Evolutionary conservation across 1,284 basidiomycete genomes (phyloP), one percentile per base, ranked within the genome.

Genomic region (Amylostereum chailletii): DNA sequence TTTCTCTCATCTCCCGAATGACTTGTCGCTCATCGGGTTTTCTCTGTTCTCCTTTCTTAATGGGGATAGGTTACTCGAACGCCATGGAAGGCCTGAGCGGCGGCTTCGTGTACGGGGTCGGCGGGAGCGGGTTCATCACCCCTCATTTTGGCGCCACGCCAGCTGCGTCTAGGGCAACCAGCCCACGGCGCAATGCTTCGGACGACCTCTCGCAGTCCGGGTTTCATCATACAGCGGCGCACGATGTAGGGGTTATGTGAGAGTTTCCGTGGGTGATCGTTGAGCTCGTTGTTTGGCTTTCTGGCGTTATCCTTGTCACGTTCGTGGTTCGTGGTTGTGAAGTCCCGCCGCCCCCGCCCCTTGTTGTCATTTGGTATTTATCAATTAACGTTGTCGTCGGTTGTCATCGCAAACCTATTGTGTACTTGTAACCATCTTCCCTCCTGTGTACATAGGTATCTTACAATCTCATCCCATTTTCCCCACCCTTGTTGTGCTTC

Each of bases 31-130:
- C 52, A 46, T 44, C 31, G 31, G 50, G 54, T 45, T 40, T 31
- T 42, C 37, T 38, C 42, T 32, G 33, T 34, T 27, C 27, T n/a
- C 30, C 48, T 32, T 34, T 45, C 2, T 11, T 55, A 6, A 9
- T 10, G 4, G n/a, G n/a, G 11, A 5, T 10, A 90, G 87, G 87
- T 1, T 90, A 86, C 57, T 77, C 78, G 44, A 85, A 85, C 55
- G 74, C 79, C 27, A 74, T 88, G 69, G 87, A 90, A 62, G 86
- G 85, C 3, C 68, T 90, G 19, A 85, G 81, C 54, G 87, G 86
- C 34, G 87, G 87, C 3, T 90, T 90, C 60, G 80, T 90, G 34
- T 90, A 83, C 58, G 87, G 88, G 5, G 75, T 81, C 2, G 84
- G 84, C 27, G 88, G 87, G 8, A 88, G 83, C 57, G 86, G 83